Conservation (phyloP, 345 rosid species). For the Pelargonium nanum region DNA sequence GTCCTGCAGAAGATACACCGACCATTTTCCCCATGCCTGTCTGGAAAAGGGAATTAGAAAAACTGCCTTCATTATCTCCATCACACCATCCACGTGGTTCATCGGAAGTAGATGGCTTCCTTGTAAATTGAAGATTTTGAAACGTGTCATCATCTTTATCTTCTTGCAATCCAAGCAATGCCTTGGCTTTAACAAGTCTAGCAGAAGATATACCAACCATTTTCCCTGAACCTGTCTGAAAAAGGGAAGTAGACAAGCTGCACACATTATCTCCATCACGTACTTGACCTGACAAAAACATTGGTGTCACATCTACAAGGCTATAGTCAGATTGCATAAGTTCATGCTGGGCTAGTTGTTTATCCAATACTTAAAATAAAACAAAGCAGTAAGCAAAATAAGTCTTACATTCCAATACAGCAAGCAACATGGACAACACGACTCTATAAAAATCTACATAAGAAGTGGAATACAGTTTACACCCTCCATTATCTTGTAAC, state of each 20-base stretch:
- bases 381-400: no score
- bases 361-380: no score
- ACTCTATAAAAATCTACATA: no score
- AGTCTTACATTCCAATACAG: no score
- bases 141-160: constrained; percentile 19
- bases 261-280: constrained; percentile 13
- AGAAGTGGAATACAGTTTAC: neutral
- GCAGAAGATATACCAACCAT: constrained; percentile 49
- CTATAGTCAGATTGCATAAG: neutral
- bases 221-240: constrained; percentile 76
- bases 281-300: constrained; percentile 25
- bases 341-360: no score
- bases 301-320: constrained; percentile 1
- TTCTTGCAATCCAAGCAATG: constrained; percentile 51
- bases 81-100: neutral
- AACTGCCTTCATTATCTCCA: constrained; percentile 15
- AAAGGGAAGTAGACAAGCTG: constrained; percentile 33
- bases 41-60: constrained; percentile 46
- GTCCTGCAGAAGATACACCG: constrained; percentile 51
- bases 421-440: no score
- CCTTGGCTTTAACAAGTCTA: constrained; percentile 60
- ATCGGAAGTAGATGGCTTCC: constrained; percentile 11
- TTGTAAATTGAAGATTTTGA: constrained; percentile 26
- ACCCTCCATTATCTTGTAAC: no score
- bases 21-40: constrained; percentile 73